Percentiles rank a stretch among this genome's conserved stretches.
Conservation (phyloP, 257 asterid genomes). For the Solanum stenotomum region DNA sequence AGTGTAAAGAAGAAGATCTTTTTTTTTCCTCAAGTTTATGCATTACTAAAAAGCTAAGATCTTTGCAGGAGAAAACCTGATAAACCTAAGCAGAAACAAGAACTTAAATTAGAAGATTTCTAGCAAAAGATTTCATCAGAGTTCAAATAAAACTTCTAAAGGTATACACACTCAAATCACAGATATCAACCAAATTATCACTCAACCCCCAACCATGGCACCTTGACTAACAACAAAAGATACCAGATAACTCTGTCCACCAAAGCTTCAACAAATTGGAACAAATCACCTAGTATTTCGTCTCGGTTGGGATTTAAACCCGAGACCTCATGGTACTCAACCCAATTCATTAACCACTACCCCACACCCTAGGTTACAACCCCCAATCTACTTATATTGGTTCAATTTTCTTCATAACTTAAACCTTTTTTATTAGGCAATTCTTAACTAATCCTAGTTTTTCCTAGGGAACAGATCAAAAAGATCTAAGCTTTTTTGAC, state of each 20-base stretch:
- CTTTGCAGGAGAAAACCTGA: neutral
- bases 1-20: neutral
- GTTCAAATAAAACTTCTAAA: neutral
- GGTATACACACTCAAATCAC: neutral
- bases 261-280: neutral
- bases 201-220: neutral
- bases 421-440: neutral
- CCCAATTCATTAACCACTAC: neutral
- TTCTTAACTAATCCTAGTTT: neutral
- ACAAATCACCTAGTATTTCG: neutral
- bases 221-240: neutral
- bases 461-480: neutral
- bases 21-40: neutral
- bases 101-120: neutral
- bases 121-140: neutral
- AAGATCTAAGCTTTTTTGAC: neutral
- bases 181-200: neutral
- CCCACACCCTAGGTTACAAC: neutral
- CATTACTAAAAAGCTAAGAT: neutral
- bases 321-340: neutral
- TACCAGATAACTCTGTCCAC: neutral
- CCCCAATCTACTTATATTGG: neutral
- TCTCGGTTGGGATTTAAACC: neutral
- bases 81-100: neutral
- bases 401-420: neutral